Conservation (phyloP, 805 yeast genomes). For the Zygosaccharomyces pseudorouxii region DNA sequence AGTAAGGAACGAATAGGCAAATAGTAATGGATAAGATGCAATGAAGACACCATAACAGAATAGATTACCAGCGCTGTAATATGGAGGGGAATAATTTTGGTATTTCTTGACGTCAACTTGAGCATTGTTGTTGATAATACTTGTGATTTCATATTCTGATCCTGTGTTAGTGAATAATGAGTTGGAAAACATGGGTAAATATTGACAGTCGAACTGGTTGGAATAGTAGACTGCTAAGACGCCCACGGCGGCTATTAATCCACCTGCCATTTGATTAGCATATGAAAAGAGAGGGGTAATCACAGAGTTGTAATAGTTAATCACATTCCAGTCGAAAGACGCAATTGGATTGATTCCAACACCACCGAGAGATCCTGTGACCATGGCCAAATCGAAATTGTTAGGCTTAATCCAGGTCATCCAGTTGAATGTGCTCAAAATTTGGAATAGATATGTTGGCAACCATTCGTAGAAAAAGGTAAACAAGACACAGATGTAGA, state of each 20-base stretch:
- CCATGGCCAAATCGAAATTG: constrained; percentile 43
- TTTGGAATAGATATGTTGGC: constrained; percentile 41
- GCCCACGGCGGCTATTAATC: constrained; percentile 32
- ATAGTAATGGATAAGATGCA: constrained; percentile 52
- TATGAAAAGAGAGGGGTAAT: constrained; percentile 42
- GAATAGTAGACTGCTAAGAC: constrained; percentile 39
- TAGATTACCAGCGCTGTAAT: constrained; percentile 57
- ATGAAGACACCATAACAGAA: constrained; percentile 55
- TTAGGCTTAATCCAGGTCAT: constrained; percentile 53
- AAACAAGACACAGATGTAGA: constrained; percentile 29
- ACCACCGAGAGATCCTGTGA: constrained; percentile 47
- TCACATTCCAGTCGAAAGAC: constrained; percentile 50
- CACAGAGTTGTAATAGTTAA: constrained; percentile 36
- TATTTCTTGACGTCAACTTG: constrained; percentile 46
- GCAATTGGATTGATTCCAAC: constrained; percentile 52
- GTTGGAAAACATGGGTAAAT: constrained; percentile 46
- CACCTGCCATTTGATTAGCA: constrained; percentile 35
- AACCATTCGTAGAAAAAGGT: constrained; percentile 45
- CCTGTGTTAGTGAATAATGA: constrained; percentile 50
- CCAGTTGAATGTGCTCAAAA: constrained; percentile 48
- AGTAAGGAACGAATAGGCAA: constrained; percentile 44
- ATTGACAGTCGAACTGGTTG: constrained; percentile 39
- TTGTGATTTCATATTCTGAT: constrained; percentile 41
- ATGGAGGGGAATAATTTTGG: constrained; percentile 58
- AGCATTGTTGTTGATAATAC: constrained; percentile 42